Conservation (phyloP, 345 rosid species). For the Syzygium aromaticum region DNA sequence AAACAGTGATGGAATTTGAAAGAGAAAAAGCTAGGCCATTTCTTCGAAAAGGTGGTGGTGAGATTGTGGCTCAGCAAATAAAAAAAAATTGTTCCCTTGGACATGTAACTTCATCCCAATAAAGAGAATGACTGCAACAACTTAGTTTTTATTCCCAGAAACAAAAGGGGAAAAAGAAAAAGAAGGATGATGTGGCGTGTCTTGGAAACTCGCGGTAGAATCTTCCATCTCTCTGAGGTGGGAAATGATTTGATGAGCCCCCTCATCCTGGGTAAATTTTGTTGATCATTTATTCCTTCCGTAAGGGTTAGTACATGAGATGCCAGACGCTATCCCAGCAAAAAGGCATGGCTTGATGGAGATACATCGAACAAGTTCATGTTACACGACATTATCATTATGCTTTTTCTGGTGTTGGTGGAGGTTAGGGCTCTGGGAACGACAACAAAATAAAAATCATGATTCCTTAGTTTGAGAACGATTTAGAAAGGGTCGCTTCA, state of each 20-base stretch:
- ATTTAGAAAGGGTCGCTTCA: not conserved
- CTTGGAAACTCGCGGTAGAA: not conserved
- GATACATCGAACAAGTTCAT: not conserved
- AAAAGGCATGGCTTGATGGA: not conserved
- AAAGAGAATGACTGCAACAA: not conserved
- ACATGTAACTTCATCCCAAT: not conserved
- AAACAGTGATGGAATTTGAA: not conserved
- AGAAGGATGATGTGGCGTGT: not conserved
- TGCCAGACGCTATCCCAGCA: not conserved
- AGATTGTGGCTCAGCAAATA: not conserved
- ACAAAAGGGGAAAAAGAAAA: not conserved
- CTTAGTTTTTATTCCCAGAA: not conserved
- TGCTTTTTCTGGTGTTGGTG: not conserved
- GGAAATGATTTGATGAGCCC: not conserved
- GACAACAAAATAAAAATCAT: not conserved
- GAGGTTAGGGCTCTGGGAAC: not conserved
- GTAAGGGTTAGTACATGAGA: not conserved
- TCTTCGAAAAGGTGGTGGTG: not conserved
- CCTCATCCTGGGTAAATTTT: not conserved
- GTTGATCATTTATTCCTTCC: not conserved
- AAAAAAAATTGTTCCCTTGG: not conserved
- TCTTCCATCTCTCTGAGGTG: not conserved
- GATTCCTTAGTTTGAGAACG: not conserved
- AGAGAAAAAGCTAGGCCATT: not conserved
- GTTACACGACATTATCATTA: not conserved